phyloP scores from a whole-genome alignment of 768 basidiomycete species.

The Hirschioporus abietinus region DNA sequence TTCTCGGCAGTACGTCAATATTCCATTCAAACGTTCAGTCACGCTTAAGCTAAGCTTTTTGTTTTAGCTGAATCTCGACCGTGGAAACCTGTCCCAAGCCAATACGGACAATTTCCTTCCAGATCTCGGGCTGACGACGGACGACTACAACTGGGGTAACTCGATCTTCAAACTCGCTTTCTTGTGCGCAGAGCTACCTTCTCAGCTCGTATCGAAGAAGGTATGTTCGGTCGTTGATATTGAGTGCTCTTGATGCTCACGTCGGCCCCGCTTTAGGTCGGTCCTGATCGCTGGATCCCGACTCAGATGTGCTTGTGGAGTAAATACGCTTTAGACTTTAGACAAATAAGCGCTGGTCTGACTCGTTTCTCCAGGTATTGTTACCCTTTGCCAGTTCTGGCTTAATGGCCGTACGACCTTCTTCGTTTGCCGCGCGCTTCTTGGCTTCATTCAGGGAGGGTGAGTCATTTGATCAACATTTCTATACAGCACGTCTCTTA shows the following conservation, averaged over 20 bases:
- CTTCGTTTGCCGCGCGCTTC: conserved; percentile 40
- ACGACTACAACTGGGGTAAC: conserved; percentile 55
- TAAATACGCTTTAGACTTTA: conserved; percentile 1
- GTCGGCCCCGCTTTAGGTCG: conserved; percentile 30
- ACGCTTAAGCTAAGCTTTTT: neutral
- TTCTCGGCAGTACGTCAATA: conserved; percentile 36
- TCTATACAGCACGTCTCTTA: neutral
- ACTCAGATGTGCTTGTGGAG: conserved; percentile 54
- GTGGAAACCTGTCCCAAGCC: conserved; percentile 50
- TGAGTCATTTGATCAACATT: conserved; percentile 15
- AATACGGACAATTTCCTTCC: conserved; percentile 53
- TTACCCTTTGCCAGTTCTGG: conserved; percentile 51
- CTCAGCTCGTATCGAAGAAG: conserved; percentile 56
- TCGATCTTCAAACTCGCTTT: conserved; percentile 47
- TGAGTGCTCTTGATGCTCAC: neutral
- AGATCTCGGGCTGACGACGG: conserved; percentile 47
- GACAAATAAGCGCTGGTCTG: neutral
- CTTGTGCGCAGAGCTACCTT: conserved; percentile 55
- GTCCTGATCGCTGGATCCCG: conserved; percentile 62
- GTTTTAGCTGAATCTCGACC: conserved; percentile 40
- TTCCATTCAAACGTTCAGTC: neutral
- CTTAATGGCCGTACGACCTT: conserved; percentile 48
- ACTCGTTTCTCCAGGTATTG: conserved; percentile 24
- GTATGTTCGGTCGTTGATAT: conserved; percentile 23
- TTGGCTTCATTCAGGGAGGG: conserved; percentile 45